Percentiles rank a stretch among this genome's conserved stretches.
These are phyloP conservation scores for Alternaria arbusti DNA, from an alignment of 2,329 filamentous ascomycete genomes.

Conservation along the genomic window DNA sequence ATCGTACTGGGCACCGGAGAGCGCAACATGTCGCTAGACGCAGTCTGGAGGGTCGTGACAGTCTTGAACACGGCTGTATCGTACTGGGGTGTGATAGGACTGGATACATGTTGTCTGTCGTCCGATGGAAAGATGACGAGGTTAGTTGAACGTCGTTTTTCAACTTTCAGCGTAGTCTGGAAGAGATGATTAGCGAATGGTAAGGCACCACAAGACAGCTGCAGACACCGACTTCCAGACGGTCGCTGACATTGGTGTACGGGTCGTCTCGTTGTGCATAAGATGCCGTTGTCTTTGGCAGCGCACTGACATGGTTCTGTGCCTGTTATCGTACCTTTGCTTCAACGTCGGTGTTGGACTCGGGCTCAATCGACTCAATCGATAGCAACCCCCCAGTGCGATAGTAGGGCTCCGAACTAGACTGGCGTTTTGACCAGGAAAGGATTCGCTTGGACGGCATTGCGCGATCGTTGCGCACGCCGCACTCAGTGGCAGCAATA, in stretches of 20 bases:
- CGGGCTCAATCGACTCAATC: conserved; percentile 34
- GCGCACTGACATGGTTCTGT: conserved; percentile 24
- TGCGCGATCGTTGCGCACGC: conserved; percentile 4
- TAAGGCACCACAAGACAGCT: conserved; percentile 35
- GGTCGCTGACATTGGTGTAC: conserved; percentile 19
- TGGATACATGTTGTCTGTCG: conserved; percentile 25
- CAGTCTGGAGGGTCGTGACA: conserved; percentile 47
- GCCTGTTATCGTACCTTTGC: conserved; percentile 40
- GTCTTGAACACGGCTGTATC: conserved; percentile 38
- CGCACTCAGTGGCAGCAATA: conserved; percentile 1
- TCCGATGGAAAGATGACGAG: conserved; percentile 39
- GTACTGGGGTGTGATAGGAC: conserved; percentile 36
- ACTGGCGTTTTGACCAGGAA: conserved; percentile 53
- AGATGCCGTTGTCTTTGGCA: conserved; percentile 44
- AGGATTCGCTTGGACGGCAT: conserved; percentile 54
- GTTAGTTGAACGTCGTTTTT: conserved; percentile 36
- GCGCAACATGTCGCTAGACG: conserved; percentile 53
- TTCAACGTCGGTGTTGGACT: conserved; percentile 19
- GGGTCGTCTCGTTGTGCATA: conserved; percentile 32
- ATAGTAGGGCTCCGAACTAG: conserved; percentile 43
- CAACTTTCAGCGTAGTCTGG: conserved; percentile 30
- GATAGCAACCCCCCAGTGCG: conserved; percentile 49
- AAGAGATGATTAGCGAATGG: conserved; percentile 41
- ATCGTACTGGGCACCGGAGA: conserved; percentile 47
- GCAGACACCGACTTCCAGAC: conserved; percentile 19